Base-by-base conservation (phyloP, 75 land plant species). In the Sequoiadendron giganteum region DNA sequence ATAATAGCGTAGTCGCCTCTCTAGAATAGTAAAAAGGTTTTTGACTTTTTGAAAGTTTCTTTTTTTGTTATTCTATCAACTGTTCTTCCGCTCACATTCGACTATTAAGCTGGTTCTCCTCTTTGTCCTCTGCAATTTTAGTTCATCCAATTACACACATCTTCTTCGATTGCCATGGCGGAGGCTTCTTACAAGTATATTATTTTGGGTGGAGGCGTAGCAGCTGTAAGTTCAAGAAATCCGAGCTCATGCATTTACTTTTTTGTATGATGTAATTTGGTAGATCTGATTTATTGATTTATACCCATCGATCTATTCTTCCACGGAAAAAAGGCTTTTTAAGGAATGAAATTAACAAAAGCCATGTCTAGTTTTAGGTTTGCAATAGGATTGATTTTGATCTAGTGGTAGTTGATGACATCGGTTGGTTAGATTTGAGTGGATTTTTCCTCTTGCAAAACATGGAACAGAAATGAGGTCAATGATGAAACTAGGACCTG, bases 191-290 rank as follows among this genome's bases (percentile, higher is more conserved):
- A 86, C 91, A 95, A 95, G 93, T 95, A 95, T 89, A 89, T 95
- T 83, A 94, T 95, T 87, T 73, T 95, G 83, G 96, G 96, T 30
- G 96, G 96, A 39, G 96, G 96, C 15, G 96, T 95, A 54, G 88
- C 95, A 19, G 96, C 95, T 40, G 96, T 95, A 84, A 95, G 95
- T 86, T 38, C 0, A 43, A 42, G 3, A n/a, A 45, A 45, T 43
- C 49, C 3, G 3, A 43, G 39, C 38, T 28, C 18, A 82, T 82
- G 49, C 32, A 43, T 10, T 43, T 82, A 4, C 2, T n/a, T n/a
- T 45, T 19, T n/a, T 47, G 16, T 28, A 39, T 82, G n/a, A 13
- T 32, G 28, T 25, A n/a, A 65, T 65, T 65, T 25, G 28, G 25
- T 21, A 25, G 19, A 25, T 65, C 70, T 34, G 77, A 10, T 72